phyloP scores from a whole-genome alignment of 495 filamentous ascomycete genomes.

The Endocarpon pusillum region DNA sequence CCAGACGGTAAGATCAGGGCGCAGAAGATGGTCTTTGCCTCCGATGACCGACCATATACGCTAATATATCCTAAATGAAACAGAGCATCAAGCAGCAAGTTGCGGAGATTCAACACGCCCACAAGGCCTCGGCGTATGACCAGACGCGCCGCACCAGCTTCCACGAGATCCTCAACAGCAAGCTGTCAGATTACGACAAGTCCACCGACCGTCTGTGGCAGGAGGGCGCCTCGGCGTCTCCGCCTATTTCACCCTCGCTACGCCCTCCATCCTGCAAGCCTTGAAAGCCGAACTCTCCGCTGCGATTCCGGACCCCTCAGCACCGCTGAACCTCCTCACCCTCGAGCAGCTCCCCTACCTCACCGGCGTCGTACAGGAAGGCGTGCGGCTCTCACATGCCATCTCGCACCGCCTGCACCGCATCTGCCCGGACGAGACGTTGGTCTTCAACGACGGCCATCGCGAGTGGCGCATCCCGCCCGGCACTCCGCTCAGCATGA shows the following conservation, averaged over 20 bases:
- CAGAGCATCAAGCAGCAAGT: no score
- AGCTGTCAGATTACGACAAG: not conserved
- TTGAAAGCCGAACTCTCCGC: constrained; percentile 2
- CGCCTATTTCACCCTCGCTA: not conserved
- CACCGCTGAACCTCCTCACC: constrained; percentile 16
- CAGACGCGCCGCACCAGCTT: not conserved
- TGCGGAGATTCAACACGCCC: no score
- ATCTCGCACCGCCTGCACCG: constrained; percentile 7
- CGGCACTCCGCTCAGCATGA: constrained; percentile 14
- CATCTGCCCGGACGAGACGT: constrained; percentile 15
- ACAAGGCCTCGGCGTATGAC: no score
- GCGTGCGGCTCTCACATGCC: constrained; percentile 11
- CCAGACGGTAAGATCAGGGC: no score
- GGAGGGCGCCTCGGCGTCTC: constrained; percentile 1
- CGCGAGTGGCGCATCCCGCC: constrained; percentile 11
- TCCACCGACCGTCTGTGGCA: not conserved
- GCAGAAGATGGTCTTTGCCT: no score
- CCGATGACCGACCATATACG: no score
- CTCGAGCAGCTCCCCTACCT: constrained; percentile 21
- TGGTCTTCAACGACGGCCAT: not conserved
- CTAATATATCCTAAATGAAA: no score
- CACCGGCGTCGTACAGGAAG: constrained; percentile 20
- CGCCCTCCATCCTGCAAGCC: not conserved
- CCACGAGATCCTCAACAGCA: not conserved
- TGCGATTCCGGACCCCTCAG: not conserved